A percentile compares a stretch with the other conserved stretches of the same genome.
phyloP scores from a whole-genome alignment of 352 stramenopile species.

The Phytophthora sp. region DNA sequence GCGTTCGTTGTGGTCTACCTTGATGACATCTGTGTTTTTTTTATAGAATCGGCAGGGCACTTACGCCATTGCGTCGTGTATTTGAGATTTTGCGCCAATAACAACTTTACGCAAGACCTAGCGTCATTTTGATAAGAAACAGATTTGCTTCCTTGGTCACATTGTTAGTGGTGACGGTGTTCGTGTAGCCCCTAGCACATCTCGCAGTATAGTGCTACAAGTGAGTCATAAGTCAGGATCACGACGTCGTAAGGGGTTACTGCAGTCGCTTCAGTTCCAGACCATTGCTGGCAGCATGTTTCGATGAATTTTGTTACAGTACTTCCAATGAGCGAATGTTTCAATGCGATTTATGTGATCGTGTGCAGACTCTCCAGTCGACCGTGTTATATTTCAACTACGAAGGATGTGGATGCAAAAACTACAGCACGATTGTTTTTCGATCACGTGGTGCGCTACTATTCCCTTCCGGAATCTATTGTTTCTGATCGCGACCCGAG shows the following conservation, averaged over 20 bases:
- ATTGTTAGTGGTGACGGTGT: slow-evolving; percentile 20
- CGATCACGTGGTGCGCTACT: slow-evolving; percentile 2
- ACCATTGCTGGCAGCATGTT: background rate
- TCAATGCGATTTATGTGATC: slow-evolving; percentile 3
- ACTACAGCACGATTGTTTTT: slow-evolving; percentile 6
- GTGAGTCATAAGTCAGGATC: too few species aligned
- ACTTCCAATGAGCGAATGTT: slow-evolving; percentile 1
- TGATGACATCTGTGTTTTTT: slow-evolving; percentile 41
- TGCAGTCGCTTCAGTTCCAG: too few species aligned
- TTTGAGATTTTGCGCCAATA: slow-evolving; percentile 26
- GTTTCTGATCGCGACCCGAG: slow-evolving; percentile 6
- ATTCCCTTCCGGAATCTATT: background rate
- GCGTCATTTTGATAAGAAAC: slow-evolving; percentile 17
- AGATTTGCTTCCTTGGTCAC: slow-evolving; percentile 34
- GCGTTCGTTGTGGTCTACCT: slow-evolving; percentile 37
- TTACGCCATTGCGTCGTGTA: slow-evolving; percentile 23
- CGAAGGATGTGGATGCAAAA: slow-evolving; percentile 2
- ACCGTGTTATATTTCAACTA: slow-evolving; percentile 3
- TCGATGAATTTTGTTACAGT: slow-evolving; percentile 5
- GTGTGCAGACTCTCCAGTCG: background rate
- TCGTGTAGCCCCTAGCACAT: slow-evolving; percentile 13
- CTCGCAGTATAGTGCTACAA: too few species aligned
- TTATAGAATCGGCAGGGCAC: background rate
- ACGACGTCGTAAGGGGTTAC: too few species aligned
- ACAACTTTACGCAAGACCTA: slow-evolving; percentile 14